Evolutionary conservation across 2,329 filamentous ascomycete genomes (phyloP).

Genomic region (Aureobasidium sp.): DNA sequence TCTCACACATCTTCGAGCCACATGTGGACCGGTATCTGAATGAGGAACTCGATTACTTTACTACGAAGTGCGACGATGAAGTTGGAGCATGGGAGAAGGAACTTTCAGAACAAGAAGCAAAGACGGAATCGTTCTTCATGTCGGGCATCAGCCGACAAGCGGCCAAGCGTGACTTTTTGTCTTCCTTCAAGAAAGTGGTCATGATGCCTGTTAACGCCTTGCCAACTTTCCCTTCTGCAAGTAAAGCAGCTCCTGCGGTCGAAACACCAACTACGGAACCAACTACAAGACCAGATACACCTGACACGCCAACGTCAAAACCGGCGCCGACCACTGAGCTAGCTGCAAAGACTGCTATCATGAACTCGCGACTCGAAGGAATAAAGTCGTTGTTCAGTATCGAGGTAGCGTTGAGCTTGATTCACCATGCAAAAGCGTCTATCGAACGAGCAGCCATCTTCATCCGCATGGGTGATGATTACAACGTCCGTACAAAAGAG

Average conservation of each 20-base stretch:
- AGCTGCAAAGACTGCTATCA: conserved; percentile 93
- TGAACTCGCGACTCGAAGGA: conserved; percentile 88
- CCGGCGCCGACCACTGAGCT: conserved; percentile 84
- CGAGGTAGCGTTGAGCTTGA: conserved; percentile 82
- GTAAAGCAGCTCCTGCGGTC: conserved; percentile 25
- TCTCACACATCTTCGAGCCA: conserved; percentile 73
- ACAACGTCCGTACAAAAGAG: conserved; percentile 71
- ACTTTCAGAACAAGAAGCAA: conserved; percentile 81
- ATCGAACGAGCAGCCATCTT: conserved; percentile 81
- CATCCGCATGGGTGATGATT: conserved; percentile 67
- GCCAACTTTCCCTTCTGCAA: conserved; percentile 56
- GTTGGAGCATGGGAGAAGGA: conserved; percentile 87
- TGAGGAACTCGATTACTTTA: conserved; percentile 85
- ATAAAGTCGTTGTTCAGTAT: conserved; percentile 95
- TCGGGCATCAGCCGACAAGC: conserved; percentile 88
- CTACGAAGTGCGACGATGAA: conserved; percentile 64
- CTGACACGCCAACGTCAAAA: conserved; percentile 29
- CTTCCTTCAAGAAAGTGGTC: conserved; percentile 95
- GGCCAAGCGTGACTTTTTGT: conserved; percentile 92
- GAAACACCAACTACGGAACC: conserved; percentile 23
- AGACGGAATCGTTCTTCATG: conserved; percentile 91
- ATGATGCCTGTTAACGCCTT: conserved; percentile 97
- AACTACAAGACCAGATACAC: conserved; percentile 24
- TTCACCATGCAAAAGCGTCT: conserved; percentile 80
- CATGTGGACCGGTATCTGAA: conserved; percentile 90